Evolutionary conservation across 257 asterid species (phyloP).

Genomic region (Solanum chilense): DNA sequence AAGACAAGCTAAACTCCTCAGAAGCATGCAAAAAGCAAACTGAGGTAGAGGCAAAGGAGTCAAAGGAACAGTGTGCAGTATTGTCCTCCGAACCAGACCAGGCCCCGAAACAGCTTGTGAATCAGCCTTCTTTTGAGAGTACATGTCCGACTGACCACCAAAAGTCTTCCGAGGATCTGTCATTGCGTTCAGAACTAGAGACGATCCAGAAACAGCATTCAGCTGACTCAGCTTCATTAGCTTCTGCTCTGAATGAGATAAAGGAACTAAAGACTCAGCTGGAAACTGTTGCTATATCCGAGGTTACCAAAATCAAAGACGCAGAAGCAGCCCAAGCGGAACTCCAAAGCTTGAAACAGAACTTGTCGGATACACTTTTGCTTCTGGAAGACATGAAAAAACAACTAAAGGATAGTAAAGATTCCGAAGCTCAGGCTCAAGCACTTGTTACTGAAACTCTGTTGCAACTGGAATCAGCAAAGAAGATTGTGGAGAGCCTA

Average conservation of each 20-base stretch:
- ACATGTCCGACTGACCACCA: neutral
- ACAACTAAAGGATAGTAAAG: slow-evolving; percentile 38
- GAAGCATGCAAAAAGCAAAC: slow-evolving; percentile 69
- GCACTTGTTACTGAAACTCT: slow-evolving; percentile 48
- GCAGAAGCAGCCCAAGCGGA: slow-evolving; percentile 39
- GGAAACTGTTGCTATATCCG: slow-evolving; percentile 38
- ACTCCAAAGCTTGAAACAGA: slow-evolving; percentile 36
- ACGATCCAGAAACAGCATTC: slow-evolving; percentile 18
- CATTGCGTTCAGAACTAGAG: slow-evolving; percentile 30
- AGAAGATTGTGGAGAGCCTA: slow-evolving; percentile 41
- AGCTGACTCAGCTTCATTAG: slow-evolving; percentile 41
- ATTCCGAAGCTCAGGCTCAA: slow-evolving; percentile 57
- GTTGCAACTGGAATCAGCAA: slow-evolving; percentile 58
- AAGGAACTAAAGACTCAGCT: slow-evolving; percentile 55
- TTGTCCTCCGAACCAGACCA: slow-evolving; percentile 51
- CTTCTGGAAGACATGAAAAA: slow-evolving; percentile 60
- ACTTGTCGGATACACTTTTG: slow-evolving; percentile 28
- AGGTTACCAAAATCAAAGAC: slow-evolving; percentile 29
- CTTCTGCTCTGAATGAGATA: slow-evolving; percentile 54
- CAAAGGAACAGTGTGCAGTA: slow-evolving; percentile 41
- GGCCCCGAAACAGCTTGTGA: slow-evolving; percentile 23
- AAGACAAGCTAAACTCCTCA: slow-evolving; percentile 56
- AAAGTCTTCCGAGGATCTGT: slow-evolving; percentile 10
- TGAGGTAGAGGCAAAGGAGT: slow-evolving; percentile 54
- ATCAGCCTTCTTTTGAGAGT: slow-evolving; percentile 15